phyloP scores from a whole-genome alignment of 2,329 filamentous ascomycete genomes.

The Fusarium nematophilum region DNA sequence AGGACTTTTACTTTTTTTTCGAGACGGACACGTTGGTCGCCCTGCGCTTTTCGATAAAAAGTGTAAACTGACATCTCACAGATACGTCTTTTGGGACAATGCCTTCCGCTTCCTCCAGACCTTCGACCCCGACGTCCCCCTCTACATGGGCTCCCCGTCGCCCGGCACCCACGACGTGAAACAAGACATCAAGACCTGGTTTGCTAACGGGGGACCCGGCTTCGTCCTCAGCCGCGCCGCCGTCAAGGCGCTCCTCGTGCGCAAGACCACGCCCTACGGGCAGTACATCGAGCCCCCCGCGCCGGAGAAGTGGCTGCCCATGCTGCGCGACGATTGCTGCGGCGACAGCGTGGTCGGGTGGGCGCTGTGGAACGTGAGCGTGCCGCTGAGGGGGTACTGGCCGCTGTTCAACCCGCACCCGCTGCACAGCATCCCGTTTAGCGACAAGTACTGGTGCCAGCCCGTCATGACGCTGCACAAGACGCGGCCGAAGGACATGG shows the following conservation, averaged over 20 bases:
- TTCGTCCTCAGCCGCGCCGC: constrained; percentile 59
- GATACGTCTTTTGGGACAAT: constrained; percentile 53
- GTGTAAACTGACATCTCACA: constrained; percentile 20
- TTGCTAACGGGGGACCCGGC: constrained; percentile 62
- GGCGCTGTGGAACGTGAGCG: constrained; percentile 56
- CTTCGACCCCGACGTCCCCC: constrained; percentile 56
- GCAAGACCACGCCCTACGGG: constrained; percentile 46
- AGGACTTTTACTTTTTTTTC: constrained; percentile 67
- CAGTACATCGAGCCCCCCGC: constrained; percentile 54
- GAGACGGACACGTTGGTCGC: constrained; percentile 64
- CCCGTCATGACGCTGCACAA: constrained; percentile 63
- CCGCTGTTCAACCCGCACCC: constrained; percentile 63
- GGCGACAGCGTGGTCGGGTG: constrained; percentile 64
- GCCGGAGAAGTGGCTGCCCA: constrained; percentile 53
- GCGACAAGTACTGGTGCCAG: constrained; percentile 61
- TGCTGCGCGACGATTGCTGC: constrained; percentile 61
- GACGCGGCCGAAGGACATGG: constrained; percentile 59
- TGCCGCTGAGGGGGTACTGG: constrained; percentile 59
- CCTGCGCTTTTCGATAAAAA: background rate
- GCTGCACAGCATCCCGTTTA: constrained; percentile 60
- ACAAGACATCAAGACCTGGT: constrained; percentile 52
- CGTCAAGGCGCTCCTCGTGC: constrained; percentile 54
- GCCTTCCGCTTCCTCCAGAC: constrained; percentile 61
- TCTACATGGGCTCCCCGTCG: constrained; percentile 63
- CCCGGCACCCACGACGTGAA: constrained; percentile 50